Evolutionary conservation across 179 eudicot genomes (phyloP), one percentile per base, ranked within the genome.

Genomic region (Amaranthus tricolor): DNA sequence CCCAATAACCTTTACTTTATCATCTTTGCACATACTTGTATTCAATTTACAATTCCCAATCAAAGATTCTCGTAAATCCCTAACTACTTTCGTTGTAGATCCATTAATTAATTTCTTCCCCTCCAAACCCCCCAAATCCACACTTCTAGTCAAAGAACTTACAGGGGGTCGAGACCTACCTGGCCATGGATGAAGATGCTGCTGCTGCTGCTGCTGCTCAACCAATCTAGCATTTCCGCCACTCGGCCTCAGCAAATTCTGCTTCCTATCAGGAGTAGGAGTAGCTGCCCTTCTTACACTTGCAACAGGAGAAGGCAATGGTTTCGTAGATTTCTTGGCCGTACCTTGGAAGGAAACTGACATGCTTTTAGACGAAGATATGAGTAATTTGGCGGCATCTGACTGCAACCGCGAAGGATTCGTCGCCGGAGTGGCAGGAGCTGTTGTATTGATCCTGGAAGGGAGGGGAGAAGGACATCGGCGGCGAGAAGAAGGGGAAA

Each of bases 1-100:
- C 53, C 83, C 72, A 77, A 66, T 77, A n/a, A 77, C 73, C 79
- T 81, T 84, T 72, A 80, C 64, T 12, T 74, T 49, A 21, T 77
- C 86, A 53, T 80, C 76, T 80, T 78, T 75, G 60, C 84, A 85
- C 81, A 80, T 74, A 86, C 79, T 86, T 71, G 82, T 80, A 66
- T 87, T 82, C 55, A 13, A 11, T 8, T 47, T 66, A 24, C 74
- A 56, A 67, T 85, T 91, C 67, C 79, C 82, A 40, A 70, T 71
- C 77, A 82, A 70, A 10, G 90, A 86, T 51, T 82, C 80, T 77
- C 84, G 88, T 75, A 88, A 68, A 5, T 88, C 73, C 73, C 89
- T 87, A 66, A 87, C 78, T 4, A 85, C 87, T 68, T 87, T 87
- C 52, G 83, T 82, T 65, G 96, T 78, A 66, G 95, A 87, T 86